phyloP scores from a whole-genome alignment of 2,329 filamentous ascomycete genomes.

The Juglanconis oblonga region DNA sequence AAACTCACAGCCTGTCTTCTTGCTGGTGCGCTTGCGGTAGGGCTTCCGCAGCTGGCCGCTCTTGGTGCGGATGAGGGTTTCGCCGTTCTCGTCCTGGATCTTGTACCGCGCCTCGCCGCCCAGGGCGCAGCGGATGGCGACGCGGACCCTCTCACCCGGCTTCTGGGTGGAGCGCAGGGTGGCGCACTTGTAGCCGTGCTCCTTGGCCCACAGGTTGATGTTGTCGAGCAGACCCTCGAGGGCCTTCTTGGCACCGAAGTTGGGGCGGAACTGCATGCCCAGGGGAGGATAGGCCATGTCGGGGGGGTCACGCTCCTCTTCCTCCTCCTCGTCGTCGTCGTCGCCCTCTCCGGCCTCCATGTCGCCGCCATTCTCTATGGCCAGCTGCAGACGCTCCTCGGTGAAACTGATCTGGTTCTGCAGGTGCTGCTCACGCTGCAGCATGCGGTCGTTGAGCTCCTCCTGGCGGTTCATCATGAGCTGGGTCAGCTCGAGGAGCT shows the following conservation, averaged over 20 bases:
- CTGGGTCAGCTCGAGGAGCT: slow-evolving; percentile 20
- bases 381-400: slow-evolving; percentile 15
- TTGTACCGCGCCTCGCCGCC: slow-evolving; percentile 20
- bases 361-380: slow-evolving; percentile 13
- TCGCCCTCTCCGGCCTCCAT: slow-evolving; percentile 9
- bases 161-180: slow-evolving; percentile 20
- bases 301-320: slow-evolving; percentile 18
- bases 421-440: slow-evolving; percentile 16
- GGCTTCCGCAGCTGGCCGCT: slow-evolving; percentile 20
- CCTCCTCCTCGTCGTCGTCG: slow-evolving; percentile 14
- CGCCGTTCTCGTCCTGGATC: slow-evolving; percentile 18
- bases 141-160: slow-evolving; percentile 16
- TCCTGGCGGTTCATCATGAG: slow-evolving; percentile 21
- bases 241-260: slow-evolving; percentile 20
- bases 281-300: slow-evolving; percentile 20
- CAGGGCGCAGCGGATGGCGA: slow-evolving; percentile 17
- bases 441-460: slow-evolving; percentile 19
- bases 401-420: slow-evolving; percentile 15
- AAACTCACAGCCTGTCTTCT: slow-evolving; percentile 20
- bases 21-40: slow-evolving; percentile 21
- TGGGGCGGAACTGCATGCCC: slow-evolving; percentile 20
- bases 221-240: slow-evolving; percentile 19
- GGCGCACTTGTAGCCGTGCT: slow-evolving; percentile 20
- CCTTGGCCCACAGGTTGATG: slow-evolving; percentile 20
- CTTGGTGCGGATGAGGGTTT: slow-evolving; percentile 19